These are phyloP conservation scores for Globisporangium perplexum DNA, from an alignment of 352 stramenopile genomes.

Conservation along the genomic window DNA sequence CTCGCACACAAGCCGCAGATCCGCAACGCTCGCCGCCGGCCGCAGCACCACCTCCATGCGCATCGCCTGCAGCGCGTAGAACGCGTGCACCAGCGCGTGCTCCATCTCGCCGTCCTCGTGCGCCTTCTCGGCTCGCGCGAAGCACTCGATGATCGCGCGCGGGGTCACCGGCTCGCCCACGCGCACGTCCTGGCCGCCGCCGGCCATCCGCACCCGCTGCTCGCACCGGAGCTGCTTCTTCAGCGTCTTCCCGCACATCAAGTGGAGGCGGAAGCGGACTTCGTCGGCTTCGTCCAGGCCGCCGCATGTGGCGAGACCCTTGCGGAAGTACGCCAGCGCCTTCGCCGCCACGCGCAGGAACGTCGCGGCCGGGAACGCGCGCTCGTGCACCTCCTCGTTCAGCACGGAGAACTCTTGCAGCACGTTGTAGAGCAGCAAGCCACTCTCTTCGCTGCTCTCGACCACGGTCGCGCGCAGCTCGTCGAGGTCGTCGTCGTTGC, in stretches of 20 bases:
- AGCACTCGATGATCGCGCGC: slow-evolving; percentile 39
- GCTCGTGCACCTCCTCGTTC: slow-evolving; percentile 25
- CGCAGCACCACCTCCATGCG: slow-evolving; percentile 43
- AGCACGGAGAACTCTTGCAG: slow-evolving; percentile 58
- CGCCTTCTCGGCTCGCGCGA: slow-evolving; percentile 46
- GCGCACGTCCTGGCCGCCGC: no score
- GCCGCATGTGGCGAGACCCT: slow-evolving; percentile 28
- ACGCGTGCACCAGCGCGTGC: slow-evolving; percentile 68
- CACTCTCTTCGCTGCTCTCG: slow-evolving; percentile 70
- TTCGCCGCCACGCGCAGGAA: slow-evolving; percentile 26
- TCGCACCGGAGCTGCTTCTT: slow-evolving; percentile 36
- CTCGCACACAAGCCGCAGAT: slow-evolving; percentile 34
- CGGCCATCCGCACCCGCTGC: neutral
- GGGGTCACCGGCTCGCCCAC: neutral
- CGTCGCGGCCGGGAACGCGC: slow-evolving; percentile 18
- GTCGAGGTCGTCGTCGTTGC: slow-evolving; percentile 19
- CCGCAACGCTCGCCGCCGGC: slow-evolving; percentile 17
- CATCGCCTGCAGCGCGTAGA: slow-evolving; percentile 68
- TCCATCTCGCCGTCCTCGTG: slow-evolving; percentile 61
- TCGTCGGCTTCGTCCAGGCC: slow-evolving; percentile 33
- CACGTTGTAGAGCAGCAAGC: slow-evolving; percentile 64
- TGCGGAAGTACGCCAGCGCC: slow-evolving; percentile 34
- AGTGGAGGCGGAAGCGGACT: slow-evolving; percentile 56
- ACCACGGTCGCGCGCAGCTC: slow-evolving; percentile 30
- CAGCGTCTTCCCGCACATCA: slow-evolving; percentile 71